Conservation (phyloP, 179 eudicot genomes). For the Beta macrorhiza region DNA sequence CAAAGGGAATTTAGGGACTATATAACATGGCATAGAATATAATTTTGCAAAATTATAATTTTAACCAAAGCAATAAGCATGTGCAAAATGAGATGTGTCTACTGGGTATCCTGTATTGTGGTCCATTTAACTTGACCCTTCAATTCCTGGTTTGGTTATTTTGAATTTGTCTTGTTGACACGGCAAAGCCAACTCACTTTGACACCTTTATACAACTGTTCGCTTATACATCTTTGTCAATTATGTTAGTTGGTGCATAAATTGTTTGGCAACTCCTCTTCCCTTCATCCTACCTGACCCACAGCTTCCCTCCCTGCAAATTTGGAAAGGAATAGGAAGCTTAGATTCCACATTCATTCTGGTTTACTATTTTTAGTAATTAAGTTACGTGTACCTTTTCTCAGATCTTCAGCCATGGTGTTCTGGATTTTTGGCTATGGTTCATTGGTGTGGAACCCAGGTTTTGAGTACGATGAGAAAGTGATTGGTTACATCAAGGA, state of each 20-base stretch:
- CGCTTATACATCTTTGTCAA: constrained; percentile 3
- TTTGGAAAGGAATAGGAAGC: neutral
- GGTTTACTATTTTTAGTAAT: neutral
- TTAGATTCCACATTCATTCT: neutral
- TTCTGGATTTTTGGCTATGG: constrained; percentile 98
- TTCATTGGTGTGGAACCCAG: constrained; percentile 94
- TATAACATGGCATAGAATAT: neutral
- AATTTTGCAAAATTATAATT: neutral
- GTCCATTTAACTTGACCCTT: constrained; percentile 17
- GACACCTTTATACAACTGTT: constrained; percentile 16
- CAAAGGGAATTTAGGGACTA: neutral
- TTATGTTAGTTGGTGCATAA: constrained; percentile 9
- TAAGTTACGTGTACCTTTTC: constrained; percentile 9
- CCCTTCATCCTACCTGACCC: neutral
- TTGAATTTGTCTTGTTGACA: constrained; percentile 28
- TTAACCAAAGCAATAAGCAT: neutral
- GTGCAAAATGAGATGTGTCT: constrained; percentile 11
- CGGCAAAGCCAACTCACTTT: constrained; percentile 22
- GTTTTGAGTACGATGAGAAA: constrained; percentile 87
- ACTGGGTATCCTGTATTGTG: neutral
- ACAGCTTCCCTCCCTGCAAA: neutral
- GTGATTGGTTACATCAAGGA: constrained; percentile 84
- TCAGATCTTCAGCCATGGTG: constrained; percentile 60
- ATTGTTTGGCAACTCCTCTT: neutral
- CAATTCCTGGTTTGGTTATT: constrained; percentile 15